phyloP scores from a whole-genome alignment of 2,329 filamentous ascomycete species.

The Lecanoromycetidae sp. region DNA sequence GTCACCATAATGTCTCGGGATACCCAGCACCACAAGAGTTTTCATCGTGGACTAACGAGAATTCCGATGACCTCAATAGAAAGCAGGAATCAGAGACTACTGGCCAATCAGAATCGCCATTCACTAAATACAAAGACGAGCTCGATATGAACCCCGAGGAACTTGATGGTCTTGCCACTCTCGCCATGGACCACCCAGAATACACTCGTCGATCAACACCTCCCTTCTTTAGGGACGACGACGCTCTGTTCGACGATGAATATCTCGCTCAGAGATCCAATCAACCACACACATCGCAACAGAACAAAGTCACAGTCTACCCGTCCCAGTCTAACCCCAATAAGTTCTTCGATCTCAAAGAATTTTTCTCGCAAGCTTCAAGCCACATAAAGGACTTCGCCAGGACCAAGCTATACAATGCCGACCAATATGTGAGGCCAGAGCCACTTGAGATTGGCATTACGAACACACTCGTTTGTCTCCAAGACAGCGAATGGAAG shows the following conservation, averaged over 20 bases:
- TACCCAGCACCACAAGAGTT: background rate
- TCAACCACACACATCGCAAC: background rate
- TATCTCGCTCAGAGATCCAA: background rate
- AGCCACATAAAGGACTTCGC: slow-evolving; percentile 18
- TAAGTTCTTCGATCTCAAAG: slow-evolving; percentile 16
- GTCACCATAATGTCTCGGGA: background rate
- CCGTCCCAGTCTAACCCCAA: background rate
- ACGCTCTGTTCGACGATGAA: too few relatives aligned
- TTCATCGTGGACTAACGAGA: background rate
- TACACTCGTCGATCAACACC: too few relatives aligned
- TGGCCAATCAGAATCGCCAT: too few relatives aligned
- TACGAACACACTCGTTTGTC: slow-evolving; percentile 37
- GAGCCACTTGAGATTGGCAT: slow-evolving; percentile 18
- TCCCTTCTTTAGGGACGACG: too few relatives aligned
- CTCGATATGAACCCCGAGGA: too few relatives aligned
- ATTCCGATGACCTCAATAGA: background rate
- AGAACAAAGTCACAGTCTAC: background rate
- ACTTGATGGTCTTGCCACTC: too few relatives aligned
- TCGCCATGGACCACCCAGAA: too few relatives aligned
- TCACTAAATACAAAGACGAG: too few relatives aligned
- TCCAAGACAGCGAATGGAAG: slow-evolving; percentile 46
- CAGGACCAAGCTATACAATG: slow-evolving; percentile 17
- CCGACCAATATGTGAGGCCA: slow-evolving; percentile 1
- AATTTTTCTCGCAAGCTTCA: slow-evolving; percentile 19
- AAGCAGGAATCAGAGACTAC: too few relatives aligned